Evolutionary conservation across 192 early-diverging fungal species (phyloP).

Genomic region (Lunasporangiospora selenospora): DNA sequence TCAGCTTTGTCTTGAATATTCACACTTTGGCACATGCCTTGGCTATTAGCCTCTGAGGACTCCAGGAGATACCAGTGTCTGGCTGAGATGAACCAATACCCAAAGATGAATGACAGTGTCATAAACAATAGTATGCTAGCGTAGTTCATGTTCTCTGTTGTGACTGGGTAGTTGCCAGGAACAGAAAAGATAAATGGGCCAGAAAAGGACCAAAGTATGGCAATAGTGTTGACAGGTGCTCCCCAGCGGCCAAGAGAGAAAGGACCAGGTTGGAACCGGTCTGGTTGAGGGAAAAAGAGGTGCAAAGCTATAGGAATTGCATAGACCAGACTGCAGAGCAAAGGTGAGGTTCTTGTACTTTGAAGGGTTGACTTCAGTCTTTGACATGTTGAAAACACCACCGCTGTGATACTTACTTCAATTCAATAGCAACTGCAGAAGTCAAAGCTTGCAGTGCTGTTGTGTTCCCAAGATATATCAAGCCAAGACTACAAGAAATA

Average conservation of each 20-base stretch:
- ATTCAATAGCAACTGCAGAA: conserved; percentile 28
- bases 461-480: conserved; percentile 13
- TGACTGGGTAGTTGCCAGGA: conserved; percentile 37
- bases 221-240: conserved; percentile 17
- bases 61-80: conserved; percentile 8
- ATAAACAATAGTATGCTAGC: conserved; percentile 18
- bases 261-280: conserved; percentile 40
- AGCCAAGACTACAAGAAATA: conserved; percentile 19
- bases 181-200: conserved; percentile 40
- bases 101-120: conserved; percentile 13
- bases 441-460: conserved; percentile 20
- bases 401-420: conserved; percentile 33
- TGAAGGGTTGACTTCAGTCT: too few relatives aligned
- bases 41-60: too few relatives aligned
- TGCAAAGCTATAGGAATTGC: conserved; percentile 20
- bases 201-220: conserved; percentile 29
- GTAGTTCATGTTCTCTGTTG: conserved; percentile 50
- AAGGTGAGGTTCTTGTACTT: too few relatives aligned
- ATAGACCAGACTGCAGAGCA: conserved; percentile 16
- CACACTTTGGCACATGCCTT: too few relatives aligned
- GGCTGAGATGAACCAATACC: conserved; percentile 29
- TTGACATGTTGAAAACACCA: too few relatives aligned
- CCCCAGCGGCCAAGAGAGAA: conserved; percentile 38
- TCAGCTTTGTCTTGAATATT: not conserved
- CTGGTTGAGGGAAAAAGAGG: conserved; percentile 28